These are phyloP conservation scores for Tolypocladium inflatum DNA, from an alignment of 2,329 filamentous ascomycete species.

Conservation along the genomic window DNA sequence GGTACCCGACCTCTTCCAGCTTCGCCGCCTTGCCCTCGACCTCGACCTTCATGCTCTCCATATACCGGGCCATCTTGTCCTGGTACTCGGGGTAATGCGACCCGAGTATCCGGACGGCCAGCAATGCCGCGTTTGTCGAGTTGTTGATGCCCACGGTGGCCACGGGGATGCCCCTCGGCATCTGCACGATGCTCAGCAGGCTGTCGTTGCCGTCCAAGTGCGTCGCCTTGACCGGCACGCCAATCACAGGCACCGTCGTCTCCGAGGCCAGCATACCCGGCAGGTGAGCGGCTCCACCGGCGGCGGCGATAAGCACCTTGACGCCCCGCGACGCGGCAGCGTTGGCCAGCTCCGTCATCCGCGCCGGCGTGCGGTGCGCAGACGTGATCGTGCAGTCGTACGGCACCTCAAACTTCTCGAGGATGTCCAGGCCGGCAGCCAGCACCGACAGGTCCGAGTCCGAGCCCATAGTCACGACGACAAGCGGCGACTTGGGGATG, in stretches of 20 bases:
- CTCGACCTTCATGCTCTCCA: conserved; percentile 51
- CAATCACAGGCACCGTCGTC: conserved; percentile 65
- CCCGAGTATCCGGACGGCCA: conserved; percentile 62
- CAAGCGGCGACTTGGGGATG: conserved; percentile 39
- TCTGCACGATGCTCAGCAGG: conserved; percentile 65
- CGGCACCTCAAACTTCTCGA: conserved; percentile 61
- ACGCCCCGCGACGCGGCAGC: conserved; percentile 55
- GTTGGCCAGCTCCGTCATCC: conserved; percentile 59
- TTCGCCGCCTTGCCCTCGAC: conserved; percentile 53
- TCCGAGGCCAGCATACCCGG: conserved; percentile 68
- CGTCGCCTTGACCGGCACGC: conserved; percentile 67
- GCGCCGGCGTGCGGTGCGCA: conserved; percentile 63
- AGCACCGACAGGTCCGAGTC: conserved; percentile 67
- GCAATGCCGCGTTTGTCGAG: conserved; percentile 64
- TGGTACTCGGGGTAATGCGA: conserved; percentile 45
- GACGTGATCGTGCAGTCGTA: conserved; percentile 69
- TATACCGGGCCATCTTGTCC: conserved; percentile 50
- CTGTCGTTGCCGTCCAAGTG: conserved; percentile 64
- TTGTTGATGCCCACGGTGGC: conserved; percentile 76
- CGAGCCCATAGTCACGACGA: conserved; percentile 77
- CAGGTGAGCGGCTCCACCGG: conserved; percentile 63
- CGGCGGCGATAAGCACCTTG: conserved; percentile 66
- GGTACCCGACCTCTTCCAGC: conserved; percentile 46
- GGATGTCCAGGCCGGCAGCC: conserved; percentile 53
- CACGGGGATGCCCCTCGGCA: conserved; percentile 65